Conservation (phyloP, 208 protist genomes). For the Trypanosoma conorhini region DNA sequence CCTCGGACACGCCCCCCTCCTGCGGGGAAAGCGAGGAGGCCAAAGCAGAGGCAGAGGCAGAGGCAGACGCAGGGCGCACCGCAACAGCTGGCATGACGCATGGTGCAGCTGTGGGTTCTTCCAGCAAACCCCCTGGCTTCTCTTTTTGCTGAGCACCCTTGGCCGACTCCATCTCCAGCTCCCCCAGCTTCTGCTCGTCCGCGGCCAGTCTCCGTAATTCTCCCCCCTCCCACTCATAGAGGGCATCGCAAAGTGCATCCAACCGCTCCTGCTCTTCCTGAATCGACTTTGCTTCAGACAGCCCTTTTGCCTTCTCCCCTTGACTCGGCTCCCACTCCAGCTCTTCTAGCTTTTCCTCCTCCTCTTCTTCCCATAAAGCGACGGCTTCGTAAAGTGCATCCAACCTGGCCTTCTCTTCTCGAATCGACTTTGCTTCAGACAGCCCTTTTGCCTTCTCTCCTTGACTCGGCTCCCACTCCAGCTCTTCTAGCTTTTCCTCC, state of each 20-base stretch:
- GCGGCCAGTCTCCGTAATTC: neutral
- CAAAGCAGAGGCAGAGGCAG: neutral
- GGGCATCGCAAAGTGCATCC: neutral
- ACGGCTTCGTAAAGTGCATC: neutral
- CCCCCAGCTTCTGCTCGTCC: neutral
- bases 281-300: neutral
- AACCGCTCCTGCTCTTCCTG: neutral
- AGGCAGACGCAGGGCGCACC: neutral
- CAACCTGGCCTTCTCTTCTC: neutral
- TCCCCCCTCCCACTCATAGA: constrained; percentile 3
- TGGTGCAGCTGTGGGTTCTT: neutral
- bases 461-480: neutral
- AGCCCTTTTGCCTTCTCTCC: neutral
- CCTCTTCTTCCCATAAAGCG: neutral
- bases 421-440: neutral
- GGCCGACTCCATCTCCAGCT: neutral
- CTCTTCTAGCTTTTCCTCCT: neutral
- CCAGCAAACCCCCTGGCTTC: neutral
- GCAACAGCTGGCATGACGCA: neutral
- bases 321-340: neutral
- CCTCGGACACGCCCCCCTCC: neutral
- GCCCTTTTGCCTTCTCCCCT: neutral
- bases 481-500: neutral
- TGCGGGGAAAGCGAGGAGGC: neutral
- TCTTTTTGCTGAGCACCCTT: neutral